Evolutionary conservation across 2,329 filamentous ascomycete species (phyloP).

Genomic region (Nannizziopsis barbatae): DNA sequence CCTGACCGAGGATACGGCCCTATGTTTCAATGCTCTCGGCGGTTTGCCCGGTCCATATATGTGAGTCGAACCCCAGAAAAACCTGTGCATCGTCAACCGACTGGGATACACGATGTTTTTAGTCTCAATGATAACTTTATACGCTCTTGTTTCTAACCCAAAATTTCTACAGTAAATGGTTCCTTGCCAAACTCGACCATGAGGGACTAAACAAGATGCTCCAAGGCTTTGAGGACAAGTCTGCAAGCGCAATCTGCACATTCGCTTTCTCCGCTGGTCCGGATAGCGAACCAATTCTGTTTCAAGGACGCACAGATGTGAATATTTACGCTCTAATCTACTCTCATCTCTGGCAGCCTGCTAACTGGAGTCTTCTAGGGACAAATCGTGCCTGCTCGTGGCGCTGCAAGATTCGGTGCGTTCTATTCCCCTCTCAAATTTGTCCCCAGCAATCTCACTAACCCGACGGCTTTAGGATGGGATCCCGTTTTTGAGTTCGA

Average conservation of each 20-base stretch:
- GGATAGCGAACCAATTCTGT: conserved; percentile 70
- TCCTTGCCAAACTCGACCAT: conserved; percentile 71
- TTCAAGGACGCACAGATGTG: conserved; percentile 80
- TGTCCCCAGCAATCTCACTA: neutral
- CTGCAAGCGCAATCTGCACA: conserved; percentile 85
- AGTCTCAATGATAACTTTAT: neutral
- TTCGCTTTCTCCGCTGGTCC: conserved; percentile 86
- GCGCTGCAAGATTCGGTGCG: conserved; percentile 71
- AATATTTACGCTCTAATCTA: neutral
- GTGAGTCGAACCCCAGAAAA: conserved; percentile 40
- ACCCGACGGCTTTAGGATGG: conserved; percentile 56
- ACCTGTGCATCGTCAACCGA: neutral
- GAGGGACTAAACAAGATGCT: conserved; percentile 82
- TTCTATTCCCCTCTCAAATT: conserved; percentile 10
- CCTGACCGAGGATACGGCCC: conserved; percentile 86
- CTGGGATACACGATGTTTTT: neutral
- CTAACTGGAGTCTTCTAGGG: conserved; percentile 38
- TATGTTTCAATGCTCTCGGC: conserved; percentile 82
- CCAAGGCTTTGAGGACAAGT: conserved; percentile 78
- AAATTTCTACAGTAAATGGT: conserved; percentile 64
- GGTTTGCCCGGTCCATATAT: conserved; percentile 95
- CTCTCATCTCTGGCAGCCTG: too few relatives aligned
- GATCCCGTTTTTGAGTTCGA: conserved; percentile 93
- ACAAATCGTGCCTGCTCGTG: conserved; percentile 73
- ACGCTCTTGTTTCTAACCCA: neutral